Base-by-base conservation (phyloP, 176 grass and related monocot species). In the Carex parvula region DNA sequence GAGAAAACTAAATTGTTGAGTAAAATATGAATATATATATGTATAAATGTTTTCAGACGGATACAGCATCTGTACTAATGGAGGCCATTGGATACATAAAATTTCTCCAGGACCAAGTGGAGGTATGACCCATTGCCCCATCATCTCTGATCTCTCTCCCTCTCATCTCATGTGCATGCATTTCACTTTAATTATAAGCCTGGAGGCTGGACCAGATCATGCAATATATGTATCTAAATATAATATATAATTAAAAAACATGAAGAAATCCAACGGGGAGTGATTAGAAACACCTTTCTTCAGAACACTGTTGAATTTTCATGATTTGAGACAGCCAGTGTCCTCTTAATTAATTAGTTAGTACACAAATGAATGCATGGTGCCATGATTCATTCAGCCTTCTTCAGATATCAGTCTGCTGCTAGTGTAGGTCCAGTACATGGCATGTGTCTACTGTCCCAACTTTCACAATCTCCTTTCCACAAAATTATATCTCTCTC, bases 1-100 rank as follows among this genome's bases (percentile, higher is more conserved):
- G 67, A 42, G 3, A 70, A 14, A 6, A 70, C 2, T 70, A 70
- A n/a, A 70, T 70, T 70, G 6, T 39, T 70, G 35, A 20, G 67
- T 42, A 20, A 17, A n/a, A 17, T 60, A 20, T 20, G 18, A 60
- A 60, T 26, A 26, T 26, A 26, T n/a, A n/a, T n/a, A 59, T 60
- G 3, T 75, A 69, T 26, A 86, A 12, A n/a, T n/a, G 9, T 46
- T 50, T 58, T 88, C 86, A 98, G 95, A 98, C 95, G 77, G 95
- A 98, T 86, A 95, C 95, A 11, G 92, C 95, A 64, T n/a, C 95
- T 6, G 95, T 98, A 56, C 85, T 98, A 16, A 98, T 98, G 95
- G 95, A 98, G 85, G 95, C 92, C 79, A 95, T 98, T 60, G 93
- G 92, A 35, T 95, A 95, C 14, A 98, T 98, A 52, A 98, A 95